Conservation (phyloP, 2,329 filamentous ascomycete species). For the Aspergillus sp. region DNA sequence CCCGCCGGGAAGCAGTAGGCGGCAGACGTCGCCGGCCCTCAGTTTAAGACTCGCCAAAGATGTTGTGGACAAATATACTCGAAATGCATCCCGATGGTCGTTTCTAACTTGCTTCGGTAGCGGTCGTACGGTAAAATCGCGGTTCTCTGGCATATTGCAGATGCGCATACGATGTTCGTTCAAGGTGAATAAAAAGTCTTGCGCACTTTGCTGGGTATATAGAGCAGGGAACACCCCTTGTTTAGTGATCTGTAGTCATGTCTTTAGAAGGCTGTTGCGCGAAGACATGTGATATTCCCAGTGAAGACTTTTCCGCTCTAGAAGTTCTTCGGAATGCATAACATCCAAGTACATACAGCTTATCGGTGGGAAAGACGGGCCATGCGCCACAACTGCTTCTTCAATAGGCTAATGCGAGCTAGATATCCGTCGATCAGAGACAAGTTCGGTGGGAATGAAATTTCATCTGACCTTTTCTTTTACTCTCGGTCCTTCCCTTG, state of each 20-base stretch:
- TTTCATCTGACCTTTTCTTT: too few relatives aligned
- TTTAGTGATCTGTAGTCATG: background rate
- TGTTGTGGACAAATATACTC: constrained; percentile 57
- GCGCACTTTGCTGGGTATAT: background rate
- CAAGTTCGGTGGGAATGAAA: too few relatives aligned
- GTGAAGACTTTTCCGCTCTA: too few relatives aligned
- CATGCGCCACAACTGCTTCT: too few relatives aligned
- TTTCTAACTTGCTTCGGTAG: constrained; percentile 48
- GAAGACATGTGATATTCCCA: background rate
- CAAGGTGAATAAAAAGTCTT: background rate
- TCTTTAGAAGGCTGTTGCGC: background rate
- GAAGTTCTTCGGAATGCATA: too few relatives aligned
- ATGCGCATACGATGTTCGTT: background rate
- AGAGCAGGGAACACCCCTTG: background rate
- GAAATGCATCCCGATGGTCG: constrained; percentile 57
- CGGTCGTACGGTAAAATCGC: constrained; percentile 56
- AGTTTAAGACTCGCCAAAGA: constrained; percentile 57
- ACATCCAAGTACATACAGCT: too few relatives aligned
- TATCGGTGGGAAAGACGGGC: too few relatives aligned
- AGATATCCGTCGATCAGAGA: too few relatives aligned
- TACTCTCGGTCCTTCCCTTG: too few relatives aligned
- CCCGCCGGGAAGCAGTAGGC: constrained; percentile 35
- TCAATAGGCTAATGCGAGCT: too few relatives aligned
- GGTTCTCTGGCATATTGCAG: constrained; percentile 36
- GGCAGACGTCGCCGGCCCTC: constrained; percentile 59